Evolutionary conservation across 208 protist species (phyloP).

Genomic region (Wallacemonas rigidus): DNA sequence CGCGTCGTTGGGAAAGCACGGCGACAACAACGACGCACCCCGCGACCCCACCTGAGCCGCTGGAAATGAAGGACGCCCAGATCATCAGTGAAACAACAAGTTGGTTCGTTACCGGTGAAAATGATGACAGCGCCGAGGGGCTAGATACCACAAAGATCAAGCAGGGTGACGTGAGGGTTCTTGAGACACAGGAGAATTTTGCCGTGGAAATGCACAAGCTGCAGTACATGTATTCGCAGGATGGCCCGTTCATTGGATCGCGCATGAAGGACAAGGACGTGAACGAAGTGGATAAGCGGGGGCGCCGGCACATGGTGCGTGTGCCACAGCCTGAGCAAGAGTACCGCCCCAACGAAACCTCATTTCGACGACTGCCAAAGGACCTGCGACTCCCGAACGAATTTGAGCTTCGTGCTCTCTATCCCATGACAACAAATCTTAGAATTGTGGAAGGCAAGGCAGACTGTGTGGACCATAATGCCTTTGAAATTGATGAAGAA

Average conservation of each 20-base stretch:
- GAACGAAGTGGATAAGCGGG: constrained; percentile 45
- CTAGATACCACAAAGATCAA: constrained; percentile 34
- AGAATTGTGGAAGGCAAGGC: constrained; percentile 70
- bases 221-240: constrained; percentile 79
- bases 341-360: constrained; percentile 78
- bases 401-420: constrained; percentile 78
- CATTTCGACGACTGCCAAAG: constrained; percentile 77
- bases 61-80: constrained; percentile 37
- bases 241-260: constrained; percentile 81
- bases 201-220: constrained; percentile 68
- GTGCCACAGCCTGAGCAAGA: constrained; percentile 73
- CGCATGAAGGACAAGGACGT: constrained; percentile 48
- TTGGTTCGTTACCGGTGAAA: background rate
- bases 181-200: constrained; percentile 47
- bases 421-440: constrained; percentile 76
- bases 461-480: constrained; percentile 78
- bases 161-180: constrained; percentile 38
- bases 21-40: background rate
- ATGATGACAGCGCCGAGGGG: constrained; percentile 7
- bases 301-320: constrained; percentile 59
- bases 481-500: constrained; percentile 67
- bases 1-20: background rate
- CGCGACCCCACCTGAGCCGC: background rate
- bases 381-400: constrained; percentile 77
- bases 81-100: constrained; percentile 48